phyloP scores from a whole-genome alignment of 495 filamentous ascomycete genomes.

The Podospora bellae-mahoneyi region DNA sequence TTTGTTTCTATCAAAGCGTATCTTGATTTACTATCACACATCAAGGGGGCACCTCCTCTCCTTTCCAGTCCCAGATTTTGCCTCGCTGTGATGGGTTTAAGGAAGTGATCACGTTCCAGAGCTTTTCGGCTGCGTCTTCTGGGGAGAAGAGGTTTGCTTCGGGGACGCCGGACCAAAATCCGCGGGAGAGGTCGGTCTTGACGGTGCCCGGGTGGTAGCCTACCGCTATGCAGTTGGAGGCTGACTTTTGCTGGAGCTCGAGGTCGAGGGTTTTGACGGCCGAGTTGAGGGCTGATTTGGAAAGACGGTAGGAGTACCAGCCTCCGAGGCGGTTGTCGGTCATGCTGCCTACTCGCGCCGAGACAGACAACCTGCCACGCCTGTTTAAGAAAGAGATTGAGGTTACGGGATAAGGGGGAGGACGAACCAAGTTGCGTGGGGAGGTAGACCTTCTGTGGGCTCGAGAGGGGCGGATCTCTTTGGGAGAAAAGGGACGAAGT shows the following conservation, averaged over 20 bases:
- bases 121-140: slow-evolving; percentile 56
- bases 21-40: background rate
- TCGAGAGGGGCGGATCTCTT: slow-evolving; percentile 36
- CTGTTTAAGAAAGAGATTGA: background rate
- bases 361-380: slow-evolving; percentile 51
- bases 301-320: slow-evolving; percentile 73
- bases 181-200: slow-evolving; percentile 66
- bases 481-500: slow-evolving; percentile 66
- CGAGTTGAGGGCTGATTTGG: slow-evolving; percentile 69
- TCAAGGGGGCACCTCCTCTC: slow-evolving; percentile 63
- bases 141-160: slow-evolving; percentile 55
- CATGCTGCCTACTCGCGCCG: slow-evolving; percentile 72
- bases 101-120: slow-evolving; percentile 55
- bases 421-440: slow-evolving; percentile 53
- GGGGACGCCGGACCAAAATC: slow-evolving; percentile 53
- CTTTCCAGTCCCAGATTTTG: slow-evolving; percentile 74
- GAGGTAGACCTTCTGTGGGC: slow-evolving; percentile 11
- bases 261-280: slow-evolving; percentile 70
- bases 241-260: slow-evolving; percentile 53
- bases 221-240: slow-evolving; percentile 60
- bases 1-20: background rate
- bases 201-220: slow-evolving; percentile 83
- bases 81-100: slow-evolving; percentile 55
- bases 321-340: slow-evolving; percentile 67
- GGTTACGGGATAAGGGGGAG: too few species aligned